Conservation (phyloP, 2,329 filamentous ascomycete species). For the Lachnum nothofagi region DNA sequence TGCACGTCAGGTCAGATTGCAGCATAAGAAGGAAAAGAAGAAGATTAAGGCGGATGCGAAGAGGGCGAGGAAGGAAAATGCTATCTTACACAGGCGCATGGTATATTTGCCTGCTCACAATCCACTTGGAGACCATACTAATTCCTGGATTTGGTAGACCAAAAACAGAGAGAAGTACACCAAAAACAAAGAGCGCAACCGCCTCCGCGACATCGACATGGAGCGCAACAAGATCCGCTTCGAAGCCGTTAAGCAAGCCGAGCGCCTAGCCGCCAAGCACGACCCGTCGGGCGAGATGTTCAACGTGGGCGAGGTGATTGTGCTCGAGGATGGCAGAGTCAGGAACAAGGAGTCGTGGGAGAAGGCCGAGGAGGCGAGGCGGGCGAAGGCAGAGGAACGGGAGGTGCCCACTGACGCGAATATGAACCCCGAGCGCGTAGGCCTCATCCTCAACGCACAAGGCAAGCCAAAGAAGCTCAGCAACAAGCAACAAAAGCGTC, state of each 20-base stretch:
- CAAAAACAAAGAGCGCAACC: constrained; percentile 34
- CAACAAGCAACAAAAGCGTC: constrained; percentile 20
- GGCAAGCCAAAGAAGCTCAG: constrained; percentile 9
- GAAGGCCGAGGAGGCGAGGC: constrained; percentile 9
- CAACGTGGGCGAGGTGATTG: constrained; percentile 30
- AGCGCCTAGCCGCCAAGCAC: constrained; percentile 30
- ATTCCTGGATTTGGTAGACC: constrained; percentile 20
- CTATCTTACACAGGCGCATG: constrained; percentile 20
- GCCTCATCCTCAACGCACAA: not conserved
- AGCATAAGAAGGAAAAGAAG: constrained; percentile 27
- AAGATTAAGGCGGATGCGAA: constrained; percentile 28
- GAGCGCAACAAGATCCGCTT: constrained; percentile 30
- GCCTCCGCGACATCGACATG: constrained; percentile 27
- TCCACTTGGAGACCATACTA: not conserved
- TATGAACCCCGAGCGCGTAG: constrained; percentile 9
- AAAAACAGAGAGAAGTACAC: constrained; percentile 33
- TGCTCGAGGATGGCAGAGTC: constrained; percentile 29
- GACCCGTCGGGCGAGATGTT: constrained; percentile 32
- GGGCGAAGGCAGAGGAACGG: constrained; percentile 11
- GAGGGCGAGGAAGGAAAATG: constrained; percentile 25
- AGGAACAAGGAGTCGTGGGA: constrained; percentile 23
- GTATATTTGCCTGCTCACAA: constrained; percentile 8
- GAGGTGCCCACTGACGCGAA: not conserved
- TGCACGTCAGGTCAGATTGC: constrained; percentile 18
- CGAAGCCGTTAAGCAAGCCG: constrained; percentile 30